Percentiles rank a stretch among this genome's conserved stretches.
Conservation (phyloP, 352 stramenopile species). For the Hyaloperonospora brassicae region DNA sequence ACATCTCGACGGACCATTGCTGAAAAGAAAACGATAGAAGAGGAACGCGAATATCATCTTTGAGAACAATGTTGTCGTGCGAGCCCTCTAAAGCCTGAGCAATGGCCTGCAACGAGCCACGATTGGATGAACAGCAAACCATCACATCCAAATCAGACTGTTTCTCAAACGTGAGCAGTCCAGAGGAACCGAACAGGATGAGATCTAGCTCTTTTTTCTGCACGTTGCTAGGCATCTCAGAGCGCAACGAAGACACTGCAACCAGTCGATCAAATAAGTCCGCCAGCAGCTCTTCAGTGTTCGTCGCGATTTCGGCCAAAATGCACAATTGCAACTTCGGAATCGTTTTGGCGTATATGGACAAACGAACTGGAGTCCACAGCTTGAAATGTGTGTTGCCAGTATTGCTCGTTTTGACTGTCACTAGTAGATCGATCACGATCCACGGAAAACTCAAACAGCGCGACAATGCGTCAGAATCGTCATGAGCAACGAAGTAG, state of each 20-base stretch:
- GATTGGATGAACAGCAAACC: slow-evolving; percentile 17
- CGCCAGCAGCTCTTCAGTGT: slow-evolving; percentile 41
- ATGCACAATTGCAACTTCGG: slow-evolving; percentile 57
- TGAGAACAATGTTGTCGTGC: slow-evolving; percentile 33
- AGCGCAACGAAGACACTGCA: slow-evolving; percentile 36
- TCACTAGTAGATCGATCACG: slow-evolving; percentile 43
- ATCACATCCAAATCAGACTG: slow-evolving; percentile 73
- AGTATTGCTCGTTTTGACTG: slow-evolving; percentile 30
- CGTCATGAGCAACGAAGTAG: slow-evolving; percentile 57
- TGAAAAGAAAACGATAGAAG: slow-evolving; percentile 58
- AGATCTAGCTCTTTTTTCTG: slow-evolving; percentile 39
- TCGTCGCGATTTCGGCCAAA: slow-evolving; percentile 40
- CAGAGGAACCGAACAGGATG: slow-evolving; percentile 63
- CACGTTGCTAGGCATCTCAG: slow-evolving; percentile 31
- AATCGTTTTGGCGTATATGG: slow-evolving; percentile 27
- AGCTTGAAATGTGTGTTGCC: slow-evolving; percentile 12
- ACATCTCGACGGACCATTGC: slow-evolving; percentile 62
- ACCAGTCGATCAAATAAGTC: slow-evolving; percentile 63
- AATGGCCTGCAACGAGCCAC: slow-evolving; percentile 28
- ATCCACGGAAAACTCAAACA: slow-evolving; percentile 71
- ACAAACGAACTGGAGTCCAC: slow-evolving; percentile 23
- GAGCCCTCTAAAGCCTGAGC: slow-evolving; percentile 23
- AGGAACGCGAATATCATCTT: slow-evolving; percentile 46
- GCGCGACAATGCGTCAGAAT: slow-evolving; percentile 26
- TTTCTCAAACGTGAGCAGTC: slow-evolving; percentile 64